Conservation (phyloP, 768 basidiomycete species). For the Hypholoma sublateritium region DNA sequence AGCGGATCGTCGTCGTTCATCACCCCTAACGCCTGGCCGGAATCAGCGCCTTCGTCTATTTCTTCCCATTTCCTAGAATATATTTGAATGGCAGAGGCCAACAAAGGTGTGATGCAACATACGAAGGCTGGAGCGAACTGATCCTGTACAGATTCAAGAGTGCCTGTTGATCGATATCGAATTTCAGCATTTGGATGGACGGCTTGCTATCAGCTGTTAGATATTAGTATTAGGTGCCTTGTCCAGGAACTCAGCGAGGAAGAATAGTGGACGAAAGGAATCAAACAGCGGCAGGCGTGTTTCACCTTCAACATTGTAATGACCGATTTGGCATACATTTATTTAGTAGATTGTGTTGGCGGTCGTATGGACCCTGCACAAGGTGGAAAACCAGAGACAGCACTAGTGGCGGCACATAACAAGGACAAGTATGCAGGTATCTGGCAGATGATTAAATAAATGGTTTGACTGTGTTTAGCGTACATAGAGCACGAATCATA, state of each 20-base stretch:
- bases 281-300: no score
- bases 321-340: no score
- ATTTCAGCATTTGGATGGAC: constrained; percentile 29
- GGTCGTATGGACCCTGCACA: no score
- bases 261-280: no score
- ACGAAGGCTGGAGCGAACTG: constrained; percentile 75
- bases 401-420: no score
- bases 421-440: no score
- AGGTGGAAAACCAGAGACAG: no score
- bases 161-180: constrained; percentile 74
- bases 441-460: neutral
- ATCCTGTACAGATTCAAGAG: constrained; percentile 87
- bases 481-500: neutral
- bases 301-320: no score
- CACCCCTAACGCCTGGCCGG: constrained; percentile 28
- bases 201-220: no score
- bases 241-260: no score
- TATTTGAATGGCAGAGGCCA: neutral
- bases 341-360: no score
- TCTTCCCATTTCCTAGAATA: constrained; percentile 81
- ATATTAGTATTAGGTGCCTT: no score
- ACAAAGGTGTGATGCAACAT: constrained; percentile 17
- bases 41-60: constrained; percentile 78
- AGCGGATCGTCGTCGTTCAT: constrained; percentile 62
- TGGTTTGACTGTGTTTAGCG: neutral